Percentiles rank a stretch among this genome's conserved stretches.
Evolutionary conservation across 768 basidiomycete genomes (phyloP).

Genomic region (Leccinum rimulosum): DNA sequence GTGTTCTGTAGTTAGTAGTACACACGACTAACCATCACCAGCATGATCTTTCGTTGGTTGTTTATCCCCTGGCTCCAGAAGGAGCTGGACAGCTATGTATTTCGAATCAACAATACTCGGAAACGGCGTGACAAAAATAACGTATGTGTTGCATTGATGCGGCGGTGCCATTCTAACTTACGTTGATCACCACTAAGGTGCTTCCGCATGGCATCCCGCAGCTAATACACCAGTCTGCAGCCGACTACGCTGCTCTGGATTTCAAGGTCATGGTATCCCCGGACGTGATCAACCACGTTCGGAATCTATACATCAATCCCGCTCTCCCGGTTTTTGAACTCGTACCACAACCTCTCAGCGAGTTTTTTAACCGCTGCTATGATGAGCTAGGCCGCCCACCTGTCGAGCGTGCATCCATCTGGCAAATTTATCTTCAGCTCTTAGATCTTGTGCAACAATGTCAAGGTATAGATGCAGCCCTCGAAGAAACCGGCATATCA

Average conservation of each 20-base stretch:
- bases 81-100: constrained; percentile 4
- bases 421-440: neutral
- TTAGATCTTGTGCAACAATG: no score
- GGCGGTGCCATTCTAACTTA: neutral
- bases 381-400: neutral
- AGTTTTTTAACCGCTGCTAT: neutral
- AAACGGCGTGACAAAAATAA: constrained; percentile 10
- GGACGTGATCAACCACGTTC: neutral
- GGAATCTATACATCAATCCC: constrained; percentile 29
- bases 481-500: no score
- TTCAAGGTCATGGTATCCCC: neutral
- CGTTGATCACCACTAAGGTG: neutral
- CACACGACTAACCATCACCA: neutral
- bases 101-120: constrained; percentile 4
- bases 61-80: constrained; percentile 9
- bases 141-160: neutral
- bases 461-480: no score
- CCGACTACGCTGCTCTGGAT: neutral
- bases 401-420: neutral
- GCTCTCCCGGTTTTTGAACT: constrained; percentile 37
- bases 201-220: neutral
- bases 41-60: neutral
- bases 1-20: no score
- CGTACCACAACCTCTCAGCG: constrained; percentile 30
- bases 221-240: neutral